phyloP scores from a whole-genome alignment of 148 eudicot genomes.

The Mesembryanthemum crystallinum region DNA sequence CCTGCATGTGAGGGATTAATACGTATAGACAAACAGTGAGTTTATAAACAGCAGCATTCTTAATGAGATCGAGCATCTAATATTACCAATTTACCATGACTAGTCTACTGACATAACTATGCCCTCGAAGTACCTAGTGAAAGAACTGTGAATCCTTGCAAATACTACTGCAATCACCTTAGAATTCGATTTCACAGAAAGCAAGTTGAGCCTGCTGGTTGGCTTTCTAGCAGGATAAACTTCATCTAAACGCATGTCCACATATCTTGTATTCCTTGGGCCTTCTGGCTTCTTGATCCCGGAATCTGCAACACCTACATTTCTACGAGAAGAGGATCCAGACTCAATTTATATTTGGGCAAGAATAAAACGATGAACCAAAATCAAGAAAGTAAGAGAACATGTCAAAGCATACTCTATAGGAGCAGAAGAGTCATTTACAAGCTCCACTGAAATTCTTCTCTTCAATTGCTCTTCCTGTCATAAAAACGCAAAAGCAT shows the following conservation, averaged over 20 bases:
- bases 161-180: slow-evolving; percentile 50
- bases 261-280: slow-evolving; percentile 56
- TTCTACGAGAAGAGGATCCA: slow-evolving; percentile 30
- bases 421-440: slow-evolving; percentile 43
- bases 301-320: slow-evolving; percentile 33
- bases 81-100: background rate
- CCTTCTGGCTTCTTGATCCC: slow-evolving; percentile 46
- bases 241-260: slow-evolving; percentile 67
- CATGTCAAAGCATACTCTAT: slow-evolving; percentile 44
- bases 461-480: slow-evolving; percentile 91
- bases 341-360: slow-evolving; percentile 9
- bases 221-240: slow-evolving; percentile 71
- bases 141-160: background rate
- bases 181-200: slow-evolving; percentile 49
- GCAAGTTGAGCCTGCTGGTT: slow-evolving; percentile 50
- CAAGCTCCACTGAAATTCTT: slow-evolving; percentile 37
- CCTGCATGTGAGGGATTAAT: slow-evolving; percentile 34
- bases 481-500: slow-evolving; percentile 21
- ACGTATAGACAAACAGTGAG: slow-evolving; percentile 9
- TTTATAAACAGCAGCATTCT: background rate
- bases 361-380: background rate
- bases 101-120: background rate
- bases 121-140: slow-evolving; percentile 1
- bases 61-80: background rate
- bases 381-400: background rate